A percentile compares a stretch with the other conserved stretches of the same genome.
Conservation (phyloP, 176 grass and related monocot genomes). For the Carex pumila region DNA sequence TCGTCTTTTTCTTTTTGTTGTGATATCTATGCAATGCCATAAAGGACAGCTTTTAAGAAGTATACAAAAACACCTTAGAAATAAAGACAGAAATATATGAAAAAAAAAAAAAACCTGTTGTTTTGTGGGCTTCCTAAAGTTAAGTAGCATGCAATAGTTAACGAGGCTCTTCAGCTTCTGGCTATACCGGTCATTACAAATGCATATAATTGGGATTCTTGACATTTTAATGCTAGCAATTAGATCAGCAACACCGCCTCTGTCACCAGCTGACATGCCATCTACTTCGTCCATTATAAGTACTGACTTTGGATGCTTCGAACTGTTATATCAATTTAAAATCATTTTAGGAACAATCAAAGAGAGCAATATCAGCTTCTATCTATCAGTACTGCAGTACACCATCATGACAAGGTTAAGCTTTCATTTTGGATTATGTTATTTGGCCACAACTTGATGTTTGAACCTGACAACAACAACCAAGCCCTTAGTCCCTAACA, state of each 20-base stretch:
- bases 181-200: constrained; percentile 96
- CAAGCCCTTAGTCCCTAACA: too few species aligned
- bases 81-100: not conserved
- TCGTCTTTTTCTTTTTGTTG: not conserved
- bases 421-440: not conserved
- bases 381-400: not conserved
- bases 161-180: constrained; percentile 98
- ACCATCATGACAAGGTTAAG: not conserved
- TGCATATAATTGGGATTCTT: constrained; percentile 95
- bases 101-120: constrained; percentile 60
- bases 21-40: not conserved
- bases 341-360: not conserved
- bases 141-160: constrained; percentile 83
- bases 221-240: constrained; percentile 99
- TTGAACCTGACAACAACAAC: not conserved
- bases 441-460: not conserved
- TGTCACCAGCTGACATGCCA: constrained; percentile 99
- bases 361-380: not conserved
- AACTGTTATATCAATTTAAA: constrained; percentile 20
- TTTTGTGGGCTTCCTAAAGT: constrained; percentile 96
- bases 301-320: constrained; percentile 63
- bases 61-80: not conserved
- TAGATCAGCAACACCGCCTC: constrained; percentile 98
- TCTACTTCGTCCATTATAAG: constrained; percentile 99
- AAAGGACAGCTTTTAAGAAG: not conserved